Evolutionary conservation across 179 eudicot genomes (phyloP), one percentile per base, ranked within the genome.

Genomic region (Silene coronaria): DNA sequence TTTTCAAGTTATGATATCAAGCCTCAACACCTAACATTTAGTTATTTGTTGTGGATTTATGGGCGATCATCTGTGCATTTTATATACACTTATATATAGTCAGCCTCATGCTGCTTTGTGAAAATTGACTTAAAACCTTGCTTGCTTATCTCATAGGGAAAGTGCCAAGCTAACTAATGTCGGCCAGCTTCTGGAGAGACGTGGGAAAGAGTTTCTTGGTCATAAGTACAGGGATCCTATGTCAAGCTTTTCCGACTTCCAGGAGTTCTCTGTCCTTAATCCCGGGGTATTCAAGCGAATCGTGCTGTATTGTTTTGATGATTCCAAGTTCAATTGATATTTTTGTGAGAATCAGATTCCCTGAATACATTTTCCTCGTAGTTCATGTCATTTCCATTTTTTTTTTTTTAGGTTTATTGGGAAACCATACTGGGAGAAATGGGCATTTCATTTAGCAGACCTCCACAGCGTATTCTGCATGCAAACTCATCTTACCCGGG

Each of bases 211-310:
- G 59, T 81, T 92, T 71, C 78, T 95, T 60, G 93, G 92, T 66
- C 72, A 86, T 58, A 82, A 34, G 75, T 95, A 92, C 71, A 82
- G 84, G 83, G 91, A 91, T 79, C 99, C 97, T 48, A 75, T 95
- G 75, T 87, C 90, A 38, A 91, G 93, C 88, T 95, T 90, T 84
- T 79, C 83, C 53, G 89, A 87, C 70, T 91, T 95, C 73, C 97
- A 90, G 80, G 84, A 86, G 75, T 91, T 91, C 82, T 90, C 99
- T 10, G 92, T 88, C 81, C 80, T 80, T 66, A 89, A 92, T 59
- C 96, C 89, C 46, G 97, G 91, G 95, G 99, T 92, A 75, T 73
- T 46, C 73, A 34, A 69, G 53, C 24, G n/a, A 51, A 45, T 38
- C 28, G 63, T 23, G 22, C 11, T 23, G 28, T 45, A 34, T 26